Conservation (phyloP, 805 yeast genomes). For the Candida easanensis region DNA sequence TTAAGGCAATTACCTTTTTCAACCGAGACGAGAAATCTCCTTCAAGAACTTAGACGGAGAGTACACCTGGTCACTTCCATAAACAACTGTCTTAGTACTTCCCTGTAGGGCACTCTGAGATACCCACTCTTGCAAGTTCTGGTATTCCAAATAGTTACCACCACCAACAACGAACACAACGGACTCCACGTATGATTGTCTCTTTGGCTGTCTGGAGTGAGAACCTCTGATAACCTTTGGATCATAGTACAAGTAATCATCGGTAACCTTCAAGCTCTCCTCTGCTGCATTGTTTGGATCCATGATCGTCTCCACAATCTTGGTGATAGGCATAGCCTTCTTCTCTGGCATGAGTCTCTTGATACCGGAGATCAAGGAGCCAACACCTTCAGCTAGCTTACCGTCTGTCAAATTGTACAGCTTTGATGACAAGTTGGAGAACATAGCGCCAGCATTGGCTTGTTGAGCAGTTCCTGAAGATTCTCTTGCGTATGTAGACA, state of each 20-base stretch:
- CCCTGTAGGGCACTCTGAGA: slow-evolving; percentile 35
- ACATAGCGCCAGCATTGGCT: slow-evolving; percentile 48
- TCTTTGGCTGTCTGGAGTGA: slow-evolving; percentile 82
- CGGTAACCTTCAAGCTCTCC: slow-evolving; percentile 69
- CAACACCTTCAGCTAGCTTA: slow-evolving; percentile 82
- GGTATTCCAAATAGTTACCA: slow-evolving; percentile 92
- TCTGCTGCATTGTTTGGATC: slow-evolving; percentile 69
- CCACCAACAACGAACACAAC: slow-evolving; percentile 95
- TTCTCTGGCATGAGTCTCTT: slow-evolving; percentile 85
- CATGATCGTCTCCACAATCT: slow-evolving; percentile 87
- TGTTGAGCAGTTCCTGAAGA: slow-evolving; percentile 24
- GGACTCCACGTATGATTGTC: slow-evolving; percentile 77
- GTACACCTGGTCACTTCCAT: slow-evolving; percentile 80
- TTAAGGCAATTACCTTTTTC: not conserved
- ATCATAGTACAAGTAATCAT: slow-evolving; percentile 86
- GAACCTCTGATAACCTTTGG: slow-evolving; percentile 86
- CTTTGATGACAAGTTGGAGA: slow-evolving; percentile 72
- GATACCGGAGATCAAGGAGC: slow-evolving; percentile 82
- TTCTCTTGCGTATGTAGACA: slow-evolving; percentile 33
- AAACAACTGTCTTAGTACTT: slow-evolving; percentile 57
- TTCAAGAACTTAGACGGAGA: slow-evolving; percentile 67
- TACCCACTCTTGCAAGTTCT: slow-evolving; percentile 89
- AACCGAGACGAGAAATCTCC: slow-evolving; percentile 59
- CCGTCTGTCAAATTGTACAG: slow-evolving; percentile 82
- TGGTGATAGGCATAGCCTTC: slow-evolving; percentile 84